Percentiles rank a stretch among this genome's conserved stretches.
Evolutionary conservation across 2,329 filamentous ascomycete genomes (phyloP).

Genomic region (Sporothrix sp.): DNA sequence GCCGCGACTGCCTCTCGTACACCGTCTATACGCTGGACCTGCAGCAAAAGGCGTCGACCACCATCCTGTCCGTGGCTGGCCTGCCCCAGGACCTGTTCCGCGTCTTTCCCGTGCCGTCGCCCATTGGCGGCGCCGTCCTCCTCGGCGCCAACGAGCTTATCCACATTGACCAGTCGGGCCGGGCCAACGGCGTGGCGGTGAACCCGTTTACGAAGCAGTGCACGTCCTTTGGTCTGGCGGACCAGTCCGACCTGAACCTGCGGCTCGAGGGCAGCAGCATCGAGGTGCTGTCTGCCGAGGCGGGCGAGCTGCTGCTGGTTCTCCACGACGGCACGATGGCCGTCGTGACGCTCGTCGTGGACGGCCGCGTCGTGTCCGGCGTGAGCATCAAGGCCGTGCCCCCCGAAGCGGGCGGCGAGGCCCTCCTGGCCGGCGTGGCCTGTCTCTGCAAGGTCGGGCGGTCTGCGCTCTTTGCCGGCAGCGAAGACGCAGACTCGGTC

Average conservation of each 20-base stretch:
- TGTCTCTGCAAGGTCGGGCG: slow-evolving; percentile 60
- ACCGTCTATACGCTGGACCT: slow-evolving; percentile 93
- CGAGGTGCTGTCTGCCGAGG: slow-evolving; percentile 64
- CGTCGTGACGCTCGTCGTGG: slow-evolving; percentile 72
- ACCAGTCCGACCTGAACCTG: slow-evolving; percentile 73
- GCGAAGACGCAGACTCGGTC: slow-evolving; percentile 70
- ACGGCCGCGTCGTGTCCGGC: slow-evolving; percentile 84
- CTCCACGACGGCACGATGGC: slow-evolving; percentile 65
- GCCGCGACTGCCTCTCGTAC: slow-evolving; percentile 79
- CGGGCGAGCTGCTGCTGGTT: slow-evolving; percentile 76
- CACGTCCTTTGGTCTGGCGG: slow-evolving; percentile 74
- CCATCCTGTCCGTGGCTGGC: slow-evolving; percentile 74
- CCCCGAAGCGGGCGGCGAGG: slow-evolving; percentile 49
- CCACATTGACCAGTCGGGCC: slow-evolving; percentile 92
- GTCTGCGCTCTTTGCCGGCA: slow-evolving; percentile 71
- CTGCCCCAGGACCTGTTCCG: slow-evolving; percentile 81
- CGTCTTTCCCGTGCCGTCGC: slow-evolving; percentile 72
- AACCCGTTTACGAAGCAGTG: slow-evolving; percentile 79
- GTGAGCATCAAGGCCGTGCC: slow-evolving; percentile 61
- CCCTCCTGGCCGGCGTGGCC: slow-evolving; percentile 54
- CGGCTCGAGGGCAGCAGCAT: slow-evolving; percentile 73
- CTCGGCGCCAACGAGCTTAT: slow-evolving; percentile 85
- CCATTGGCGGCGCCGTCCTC: slow-evolving; percentile 80
- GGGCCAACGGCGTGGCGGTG: slow-evolving; percentile 82
- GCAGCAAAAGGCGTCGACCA: slow-evolving; percentile 86